Evolutionary conservation across 345 rosid genomes (phyloP).

Genomic region (Arabis alpina): DNA sequence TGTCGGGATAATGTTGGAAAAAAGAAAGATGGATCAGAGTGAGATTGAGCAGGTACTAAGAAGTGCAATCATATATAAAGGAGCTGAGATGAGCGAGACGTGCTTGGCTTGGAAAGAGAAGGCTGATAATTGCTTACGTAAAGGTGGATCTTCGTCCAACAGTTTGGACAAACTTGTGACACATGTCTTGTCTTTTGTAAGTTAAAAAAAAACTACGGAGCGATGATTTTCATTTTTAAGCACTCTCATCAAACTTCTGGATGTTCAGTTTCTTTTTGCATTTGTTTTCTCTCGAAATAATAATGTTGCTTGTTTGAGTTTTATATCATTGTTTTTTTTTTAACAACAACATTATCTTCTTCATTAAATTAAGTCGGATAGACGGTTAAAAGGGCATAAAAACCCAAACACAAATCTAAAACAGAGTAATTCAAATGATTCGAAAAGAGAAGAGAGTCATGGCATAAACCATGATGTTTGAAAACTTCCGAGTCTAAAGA

Average conservation of each 20-base stretch:
- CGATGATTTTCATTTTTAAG: neutral
- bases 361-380: too few species aligned
- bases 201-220: neutral
- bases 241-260: neutral
- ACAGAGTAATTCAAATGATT: too few species aligned
- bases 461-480: too few species aligned
- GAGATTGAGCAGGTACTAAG: slow-evolving; percentile 49
- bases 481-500: too few species aligned
- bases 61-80: slow-evolving; percentile 45
- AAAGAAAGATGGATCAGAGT: slow-evolving; percentile 40
- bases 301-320: slow-evolving; percentile 13
- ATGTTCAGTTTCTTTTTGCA: neutral
- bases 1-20: slow-evolving; percentile 55
- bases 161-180: slow-evolving; percentile 46
- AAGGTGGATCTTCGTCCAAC: slow-evolving; percentile 50
- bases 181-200: slow-evolving; percentile 42
- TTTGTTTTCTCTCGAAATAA: neutral
- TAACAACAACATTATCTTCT: too few species aligned
- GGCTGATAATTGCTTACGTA: slow-evolving; percentile 39
- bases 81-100: slow-evolving; percentile 48
- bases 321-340: neutral
- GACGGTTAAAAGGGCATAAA: too few species aligned
- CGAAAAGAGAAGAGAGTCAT: too few species aligned
- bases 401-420: too few species aligned
- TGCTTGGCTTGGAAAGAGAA: slow-evolving; percentile 44